These are phyloP conservation scores for Paecilomyces niveus DNA, from an alignment of 2,329 filamentous ascomycete species.

Conservation along the genomic window DNA sequence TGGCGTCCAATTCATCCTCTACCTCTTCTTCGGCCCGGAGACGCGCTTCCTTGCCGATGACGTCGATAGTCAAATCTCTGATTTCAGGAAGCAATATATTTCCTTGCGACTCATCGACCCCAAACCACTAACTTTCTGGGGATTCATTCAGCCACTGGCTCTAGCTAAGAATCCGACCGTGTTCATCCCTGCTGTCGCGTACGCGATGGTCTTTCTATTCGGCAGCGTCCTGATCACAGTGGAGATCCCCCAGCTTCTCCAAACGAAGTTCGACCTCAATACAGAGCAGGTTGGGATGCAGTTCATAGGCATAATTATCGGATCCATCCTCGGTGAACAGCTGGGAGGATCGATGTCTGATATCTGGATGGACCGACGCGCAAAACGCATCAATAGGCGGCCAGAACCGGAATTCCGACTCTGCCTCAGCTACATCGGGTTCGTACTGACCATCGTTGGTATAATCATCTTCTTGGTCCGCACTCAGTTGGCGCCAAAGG, in stretches of 20 bases:
- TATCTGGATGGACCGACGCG: slow-evolving; percentile 46
- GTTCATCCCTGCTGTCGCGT: slow-evolving; percentile 45
- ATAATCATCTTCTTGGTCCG: slow-evolving; percentile 50
- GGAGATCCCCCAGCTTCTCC: slow-evolving; percentile 54
- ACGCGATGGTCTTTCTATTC: slow-evolving; percentile 53
- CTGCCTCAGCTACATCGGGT: slow-evolving; percentile 52
- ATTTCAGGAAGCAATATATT: slow-evolving; percentile 41
- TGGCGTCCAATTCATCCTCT: slow-evolving; percentile 49
- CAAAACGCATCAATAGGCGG: slow-evolving; percentile 23
- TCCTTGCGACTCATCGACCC: slow-evolving; percentile 47
- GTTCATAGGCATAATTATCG: slow-evolving; percentile 52
- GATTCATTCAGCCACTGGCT: slow-evolving; percentile 47
- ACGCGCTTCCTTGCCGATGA: slow-evolving; percentile 43
- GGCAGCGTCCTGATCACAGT: slow-evolving; percentile 48
- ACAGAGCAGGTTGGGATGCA: slow-evolving; percentile 53
- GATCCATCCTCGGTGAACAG: slow-evolving; percentile 53
- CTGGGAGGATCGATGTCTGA: slow-evolving; percentile 50
- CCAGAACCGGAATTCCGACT: slow-evolving; percentile 47
- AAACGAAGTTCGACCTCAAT: slow-evolving; percentile 50
- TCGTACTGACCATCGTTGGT: slow-evolving; percentile 44
- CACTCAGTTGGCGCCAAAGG: slow-evolving; percentile 34
- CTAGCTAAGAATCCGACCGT: slow-evolving; percentile 43
- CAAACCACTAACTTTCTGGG: slow-evolving; percentile 39
- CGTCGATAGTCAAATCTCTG: slow-evolving; percentile 14
- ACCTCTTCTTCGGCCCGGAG: slow-evolving; percentile 50